Evolutionary conservation across 495 filamentous ascomycete genomes (phyloP), one percentile per base, ranked within the genome.

Genomic region (Aspergillus carlsbadensis): DNA sequence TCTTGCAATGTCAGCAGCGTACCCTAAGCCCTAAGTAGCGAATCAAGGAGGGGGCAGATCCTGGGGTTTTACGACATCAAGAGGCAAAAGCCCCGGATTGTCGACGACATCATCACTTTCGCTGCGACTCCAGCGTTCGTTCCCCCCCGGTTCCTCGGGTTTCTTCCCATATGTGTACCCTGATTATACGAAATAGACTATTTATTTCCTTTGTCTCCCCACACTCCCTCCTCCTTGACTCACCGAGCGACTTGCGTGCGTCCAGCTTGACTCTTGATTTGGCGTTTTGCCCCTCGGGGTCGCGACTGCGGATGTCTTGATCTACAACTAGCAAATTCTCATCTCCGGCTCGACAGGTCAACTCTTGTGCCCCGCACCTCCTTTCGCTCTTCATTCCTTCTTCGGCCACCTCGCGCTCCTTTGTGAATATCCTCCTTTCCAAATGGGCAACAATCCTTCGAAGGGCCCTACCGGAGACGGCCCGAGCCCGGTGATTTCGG

Each of bases 371-470:
- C 47, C 36, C 52, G 41, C 35, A 11, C 48, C 51, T 15, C 24
- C 33, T 10, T 41, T 44, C 20, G 17, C 18, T 33, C 49, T 21
- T 51, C 20, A n/a, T 31, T 3, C n/a, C 22, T 40, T 22, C 10
- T 57, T 18, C 29, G 18, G 39, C 29, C 26, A 24, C 34, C 42
- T 50, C 47, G 53, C 29, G 41, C 29, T 47, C 41, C 44, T 48
- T 52, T 31, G 20, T 41, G 36, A 49, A 64, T 10, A 33, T 15
- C 65, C 65, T 63, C 63, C 68, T 57, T 67, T 66, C 67, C 65
- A 66, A 55, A 78, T 78, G 76, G 76, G 76, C 57, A 78, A 78
- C 66, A 78, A 72, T 65, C 76, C 76, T 66, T 78, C 76, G 51
- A 78, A 78, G 64, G 68, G 73, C 63, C 69, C 71, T 42, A 58